These are phyloP conservation scores for Ilex asprella DNA, from an alignment of 257 asterid genomes.

Conservation along the genomic window DNA sequence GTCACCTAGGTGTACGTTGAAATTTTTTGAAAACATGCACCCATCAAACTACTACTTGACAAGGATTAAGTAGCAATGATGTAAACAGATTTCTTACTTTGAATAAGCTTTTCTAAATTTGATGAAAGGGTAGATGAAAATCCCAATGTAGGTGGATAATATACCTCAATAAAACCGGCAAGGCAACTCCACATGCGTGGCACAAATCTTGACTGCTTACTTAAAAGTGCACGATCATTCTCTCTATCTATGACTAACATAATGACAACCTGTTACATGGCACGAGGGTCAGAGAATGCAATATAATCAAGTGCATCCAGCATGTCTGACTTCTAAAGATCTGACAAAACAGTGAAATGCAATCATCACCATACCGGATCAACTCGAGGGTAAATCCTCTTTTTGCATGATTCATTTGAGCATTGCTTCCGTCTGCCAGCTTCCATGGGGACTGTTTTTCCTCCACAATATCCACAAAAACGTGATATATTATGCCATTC, in stretches of 20 bases:
- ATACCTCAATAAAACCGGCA: slow-evolving; percentile 95
- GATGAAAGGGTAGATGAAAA: too few relatives aligned
- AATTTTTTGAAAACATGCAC: background rate
- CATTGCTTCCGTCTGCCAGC: slow-evolving; percentile 91
- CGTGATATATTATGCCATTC: slow-evolving; percentile 78
- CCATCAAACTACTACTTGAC: background rate
- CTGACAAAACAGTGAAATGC: slow-evolving; percentile 5
- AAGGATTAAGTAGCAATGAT: background rate
- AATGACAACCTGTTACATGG: slow-evolving; percentile 66
- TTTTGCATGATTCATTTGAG: slow-evolving; percentile 69
- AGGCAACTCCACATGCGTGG: slow-evolving; percentile 99
- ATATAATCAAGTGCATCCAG: slow-evolving; percentile 4
- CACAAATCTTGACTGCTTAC: slow-evolving; percentile 92
- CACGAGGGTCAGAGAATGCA: slow-evolving; percentile 12
- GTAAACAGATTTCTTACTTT: background rate
- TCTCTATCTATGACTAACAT: slow-evolving; percentile 92
- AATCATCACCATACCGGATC: slow-evolving; percentile 68
- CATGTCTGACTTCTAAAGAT: slow-evolving; percentile 1
- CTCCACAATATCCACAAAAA: slow-evolving; percentile 86
- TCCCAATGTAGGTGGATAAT: slow-evolving; percentile 1
- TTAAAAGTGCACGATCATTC: slow-evolving; percentile 69
- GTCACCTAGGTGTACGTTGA: too few relatives aligned
- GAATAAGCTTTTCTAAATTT: background rate
- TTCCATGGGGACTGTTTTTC: slow-evolving; percentile 53
- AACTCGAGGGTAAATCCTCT: slow-evolving; percentile 84